Percentiles rank a stretch among this genome's conserved stretches.
Evolutionary conservation across 176 grass and related monocot genomes (phyloP).

Genomic region (Thalia dealbata): DNA sequence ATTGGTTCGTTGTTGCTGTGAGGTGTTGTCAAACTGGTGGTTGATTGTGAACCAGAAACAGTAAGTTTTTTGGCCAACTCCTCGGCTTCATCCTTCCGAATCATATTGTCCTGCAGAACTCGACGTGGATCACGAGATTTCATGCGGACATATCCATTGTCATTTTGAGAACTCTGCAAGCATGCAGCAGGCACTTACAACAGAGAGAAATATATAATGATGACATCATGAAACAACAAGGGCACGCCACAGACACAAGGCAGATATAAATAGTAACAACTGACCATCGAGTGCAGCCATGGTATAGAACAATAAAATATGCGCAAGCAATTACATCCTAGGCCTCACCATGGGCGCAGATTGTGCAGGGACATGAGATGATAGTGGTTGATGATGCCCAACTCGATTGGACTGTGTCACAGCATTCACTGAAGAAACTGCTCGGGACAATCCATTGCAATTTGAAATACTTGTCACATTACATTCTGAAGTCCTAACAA

Average conservation of each 20-base stretch:
- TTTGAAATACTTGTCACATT: constrained; percentile 23
- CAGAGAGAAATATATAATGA: too few species aligned
- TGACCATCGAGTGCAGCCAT: neutral
- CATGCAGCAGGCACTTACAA: too few species aligned
- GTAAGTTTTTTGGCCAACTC: neutral
- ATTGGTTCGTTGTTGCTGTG: constrained; percentile 14
- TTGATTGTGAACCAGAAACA: neutral
- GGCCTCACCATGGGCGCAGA: constrained; percentile 8
- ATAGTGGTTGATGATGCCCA: constrained; percentile 31
- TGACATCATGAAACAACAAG: too few species aligned
- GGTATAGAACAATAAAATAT: too few species aligned
- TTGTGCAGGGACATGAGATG: constrained; percentile 29
- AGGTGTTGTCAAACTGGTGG: constrained; percentile 16
- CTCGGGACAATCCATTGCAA: constrained; percentile 26
- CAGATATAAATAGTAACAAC: too few species aligned
- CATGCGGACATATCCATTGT: too few species aligned
- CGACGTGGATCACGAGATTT: too few species aligned
- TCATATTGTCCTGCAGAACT: too few species aligned
- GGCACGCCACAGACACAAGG: too few species aligned
- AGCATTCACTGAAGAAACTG: constrained; percentile 32
- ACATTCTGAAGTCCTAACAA: constrained; percentile 13
- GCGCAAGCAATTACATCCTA: neutral
- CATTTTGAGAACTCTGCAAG: too few species aligned
- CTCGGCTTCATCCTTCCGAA: neutral
- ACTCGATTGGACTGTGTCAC: constrained; percentile 26